Evolutionary conservation across 2,329 filamentous ascomycete species (phyloP).

Genomic region (Massarina eburnea): DNA sequence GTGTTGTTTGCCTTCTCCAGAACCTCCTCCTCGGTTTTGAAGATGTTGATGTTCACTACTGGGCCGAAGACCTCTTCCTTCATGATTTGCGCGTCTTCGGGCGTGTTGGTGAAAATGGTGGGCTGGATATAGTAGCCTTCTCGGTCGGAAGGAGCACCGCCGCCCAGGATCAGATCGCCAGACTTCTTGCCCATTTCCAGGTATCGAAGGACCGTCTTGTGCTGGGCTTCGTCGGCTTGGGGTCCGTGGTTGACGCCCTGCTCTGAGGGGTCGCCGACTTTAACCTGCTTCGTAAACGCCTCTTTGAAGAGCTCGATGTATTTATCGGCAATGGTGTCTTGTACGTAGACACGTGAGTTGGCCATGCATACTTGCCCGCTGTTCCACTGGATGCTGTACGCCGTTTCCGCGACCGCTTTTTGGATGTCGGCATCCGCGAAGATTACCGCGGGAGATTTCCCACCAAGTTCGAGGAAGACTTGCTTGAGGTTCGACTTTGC

Average conservation of each 20-base stretch:
- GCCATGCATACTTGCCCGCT: conserved; percentile 64
- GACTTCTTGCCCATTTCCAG: conserved; percentile 68
- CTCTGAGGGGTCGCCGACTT: conserved; percentile 60
- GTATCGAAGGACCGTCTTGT: conserved; percentile 50
- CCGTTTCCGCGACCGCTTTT: conserved; percentile 63
- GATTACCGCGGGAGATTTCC: conserved; percentile 83
- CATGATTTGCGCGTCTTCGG: conserved; percentile 77
- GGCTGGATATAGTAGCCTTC: conserved; percentile 61
- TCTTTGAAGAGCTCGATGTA: conserved; percentile 47
- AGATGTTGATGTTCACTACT: conserved; percentile 77
- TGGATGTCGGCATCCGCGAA: conserved; percentile 79
- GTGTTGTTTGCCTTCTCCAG: conserved; percentile 79
- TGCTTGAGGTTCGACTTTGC: conserved; percentile 83
- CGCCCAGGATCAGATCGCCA: conserved; percentile 43
- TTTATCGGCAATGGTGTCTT: conserved; percentile 52
- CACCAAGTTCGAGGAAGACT: conserved; percentile 81
- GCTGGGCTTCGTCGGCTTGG: conserved; percentile 55
- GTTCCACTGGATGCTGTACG: conserved; percentile 55
- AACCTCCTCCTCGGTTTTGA: conserved; percentile 74
- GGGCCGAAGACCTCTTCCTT: conserved; percentile 83
- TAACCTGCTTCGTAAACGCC: conserved; percentile 26
- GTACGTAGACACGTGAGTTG: conserved; percentile 61
- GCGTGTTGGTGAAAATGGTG: conserved; percentile 79
- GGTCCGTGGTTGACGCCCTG: conserved; percentile 70
- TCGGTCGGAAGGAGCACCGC: conserved; percentile 28